Conservation (phyloP, 345 rosid genomes). For the Citrus mangshanensis region DNA sequence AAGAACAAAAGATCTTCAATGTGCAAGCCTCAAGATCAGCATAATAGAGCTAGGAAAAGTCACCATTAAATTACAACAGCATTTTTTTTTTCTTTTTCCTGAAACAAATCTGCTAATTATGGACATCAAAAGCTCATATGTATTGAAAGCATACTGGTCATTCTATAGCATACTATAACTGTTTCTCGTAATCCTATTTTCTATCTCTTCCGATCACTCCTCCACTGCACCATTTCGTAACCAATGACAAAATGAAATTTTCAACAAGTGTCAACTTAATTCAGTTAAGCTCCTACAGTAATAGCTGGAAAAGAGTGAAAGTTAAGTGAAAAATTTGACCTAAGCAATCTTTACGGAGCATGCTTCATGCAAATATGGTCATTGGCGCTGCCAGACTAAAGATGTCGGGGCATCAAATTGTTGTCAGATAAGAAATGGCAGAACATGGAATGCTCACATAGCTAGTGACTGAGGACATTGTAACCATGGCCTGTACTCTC, state of each 20-base stretch:
- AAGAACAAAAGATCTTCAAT: neutral
- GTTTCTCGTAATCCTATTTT: neutral
- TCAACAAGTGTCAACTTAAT: neutral
- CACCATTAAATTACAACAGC: neutral
- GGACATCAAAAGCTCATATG: too few species aligned
- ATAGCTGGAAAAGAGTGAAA: neutral
- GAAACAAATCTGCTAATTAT: too few species aligned
- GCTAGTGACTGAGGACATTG: neutral
- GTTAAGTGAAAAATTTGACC: neutral
- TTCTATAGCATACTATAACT: neutral
- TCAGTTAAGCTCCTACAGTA: neutral
- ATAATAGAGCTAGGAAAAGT: neutral
- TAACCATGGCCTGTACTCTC: slow-evolving; percentile 10
- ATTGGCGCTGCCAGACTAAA: neutral
- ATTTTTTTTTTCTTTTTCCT: neutral
- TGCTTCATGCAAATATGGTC: slow-evolving; percentile 6
- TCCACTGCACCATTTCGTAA: neutral
- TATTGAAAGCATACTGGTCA: neutral
- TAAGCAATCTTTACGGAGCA: neutral
- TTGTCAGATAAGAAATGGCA: neutral
- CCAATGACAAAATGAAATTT: neutral
- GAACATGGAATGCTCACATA: neutral
- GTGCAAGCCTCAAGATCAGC: neutral
- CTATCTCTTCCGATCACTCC: neutral
- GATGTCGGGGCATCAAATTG: neutral